Percentiles rank a stretch among this genome's conserved stretches.
phyloP scores from a whole-genome alignment of 257 asterid species.

The Coffea canephora region DNA sequence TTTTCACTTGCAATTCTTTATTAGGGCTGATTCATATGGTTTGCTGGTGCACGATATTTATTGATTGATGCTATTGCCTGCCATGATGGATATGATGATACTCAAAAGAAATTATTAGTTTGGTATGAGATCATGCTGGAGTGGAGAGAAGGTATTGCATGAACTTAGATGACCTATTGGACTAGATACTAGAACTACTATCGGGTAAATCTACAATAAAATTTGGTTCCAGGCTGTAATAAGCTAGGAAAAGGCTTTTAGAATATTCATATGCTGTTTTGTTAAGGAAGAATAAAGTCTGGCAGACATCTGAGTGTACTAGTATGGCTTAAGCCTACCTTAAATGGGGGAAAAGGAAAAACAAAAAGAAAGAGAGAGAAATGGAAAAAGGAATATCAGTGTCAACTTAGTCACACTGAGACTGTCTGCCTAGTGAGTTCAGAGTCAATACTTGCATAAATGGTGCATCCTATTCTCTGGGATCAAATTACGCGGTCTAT shows the following conservation, averaged over 20 bases:
- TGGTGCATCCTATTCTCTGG: neutral
- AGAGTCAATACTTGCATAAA: neutral
- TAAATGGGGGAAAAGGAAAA: no score
- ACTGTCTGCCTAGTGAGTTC: no score
- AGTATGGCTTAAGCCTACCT: no score
- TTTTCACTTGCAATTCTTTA: neutral
- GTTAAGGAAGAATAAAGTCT: no score
- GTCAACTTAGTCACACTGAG: no score
- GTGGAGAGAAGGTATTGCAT: neutral
- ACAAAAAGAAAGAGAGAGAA: no score
- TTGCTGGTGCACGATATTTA: neutral
- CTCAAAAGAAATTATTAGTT: neutral
- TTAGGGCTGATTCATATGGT: neutral
- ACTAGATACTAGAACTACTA: neutral
- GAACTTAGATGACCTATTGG: neutral
- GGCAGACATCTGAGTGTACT: no score
- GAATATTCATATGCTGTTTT: neutral
- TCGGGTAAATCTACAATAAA: neutral
- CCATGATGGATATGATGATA: neutral
- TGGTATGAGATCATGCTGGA: neutral
- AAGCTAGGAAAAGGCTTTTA: neutral
- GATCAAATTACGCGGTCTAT: neutral
- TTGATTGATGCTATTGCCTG: neutral
- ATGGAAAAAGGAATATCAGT: no score
- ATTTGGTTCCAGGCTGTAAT: neutral